A percentile compares a stretch with the other conserved stretches of the same genome.
phyloP scores from a whole-genome alignment of 108 stramenopile species.

The Schizochytrium sp. region DNA sequence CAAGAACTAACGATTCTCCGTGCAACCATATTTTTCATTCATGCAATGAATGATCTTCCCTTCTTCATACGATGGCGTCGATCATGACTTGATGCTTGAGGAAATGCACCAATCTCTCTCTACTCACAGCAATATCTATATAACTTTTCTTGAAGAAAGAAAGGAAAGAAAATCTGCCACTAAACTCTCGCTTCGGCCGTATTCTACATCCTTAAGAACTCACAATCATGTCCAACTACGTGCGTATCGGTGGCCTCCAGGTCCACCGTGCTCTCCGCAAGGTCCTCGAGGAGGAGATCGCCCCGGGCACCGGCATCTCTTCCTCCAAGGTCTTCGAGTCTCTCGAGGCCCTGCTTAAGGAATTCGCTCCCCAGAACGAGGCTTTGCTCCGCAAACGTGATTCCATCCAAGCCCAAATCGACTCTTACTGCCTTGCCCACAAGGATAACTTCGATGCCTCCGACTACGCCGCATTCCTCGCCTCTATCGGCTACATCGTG shows the following conservation, averaged over 20 bases:
- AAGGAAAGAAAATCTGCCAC: not conserved
- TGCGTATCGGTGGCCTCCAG: constrained; percentile 26
- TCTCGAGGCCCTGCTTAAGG: constrained; percentile 41
- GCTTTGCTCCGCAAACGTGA: constrained; percentile 46
- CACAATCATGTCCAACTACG: constrained; percentile 31
- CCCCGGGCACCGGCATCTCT: constrained; percentile 19
- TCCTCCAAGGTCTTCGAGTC: constrained; percentile 14
- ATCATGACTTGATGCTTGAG: too few relatives aligned
- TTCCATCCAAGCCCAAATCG: constrained; percentile 57
- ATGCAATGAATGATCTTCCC: too few relatives aligned
- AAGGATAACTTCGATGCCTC: constrained; percentile 34
- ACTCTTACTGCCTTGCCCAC: constrained; percentile 9
- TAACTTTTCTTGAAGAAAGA: too few relatives aligned
- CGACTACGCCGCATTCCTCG: constrained; percentile 59
- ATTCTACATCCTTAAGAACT: not conserved
- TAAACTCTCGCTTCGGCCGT: not conserved
- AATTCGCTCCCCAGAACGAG: not conserved
- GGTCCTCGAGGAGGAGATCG: constrained; percentile 48
- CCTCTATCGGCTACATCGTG: constrained; percentile 58
- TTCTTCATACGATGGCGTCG: too few relatives aligned
- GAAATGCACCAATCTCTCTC: too few relatives aligned
- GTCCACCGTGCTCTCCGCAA: constrained; percentile 33
- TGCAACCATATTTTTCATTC: too few relatives aligned
- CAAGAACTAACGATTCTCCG: too few relatives aligned
- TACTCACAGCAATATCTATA: too few relatives aligned